These are phyloP conservation scores for Trifolium fragiferum DNA, from an alignment of 306 rosid species.

Conservation along the genomic window DNA sequence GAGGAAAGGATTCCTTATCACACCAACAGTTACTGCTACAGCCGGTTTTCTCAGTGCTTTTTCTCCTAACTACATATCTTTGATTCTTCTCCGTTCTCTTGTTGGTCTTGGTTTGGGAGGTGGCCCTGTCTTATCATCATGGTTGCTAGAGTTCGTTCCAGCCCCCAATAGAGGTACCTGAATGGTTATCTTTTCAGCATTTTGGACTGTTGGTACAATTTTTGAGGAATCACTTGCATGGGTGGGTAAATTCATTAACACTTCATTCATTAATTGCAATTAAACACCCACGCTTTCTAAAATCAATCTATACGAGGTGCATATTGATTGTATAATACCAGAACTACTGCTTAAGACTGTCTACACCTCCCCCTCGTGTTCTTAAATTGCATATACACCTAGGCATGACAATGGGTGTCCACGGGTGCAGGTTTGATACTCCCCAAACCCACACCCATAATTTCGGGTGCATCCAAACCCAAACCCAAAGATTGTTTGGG, in stretches of 20 bases:
- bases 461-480: no score
- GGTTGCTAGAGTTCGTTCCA: constrained; percentile 96
- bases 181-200: constrained; percentile 94
- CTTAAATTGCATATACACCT: no score
- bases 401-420: no score
- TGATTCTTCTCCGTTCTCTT: constrained; percentile 71
- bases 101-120: constrained; percentile 99
- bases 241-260: constrained; percentile 85
- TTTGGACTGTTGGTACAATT: constrained; percentile 95
- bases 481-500: no score
- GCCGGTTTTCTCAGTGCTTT: constrained; percentile 90
- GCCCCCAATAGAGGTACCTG: constrained; percentile 93
- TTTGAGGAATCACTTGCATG: constrained; percentile 95
- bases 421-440: no score
- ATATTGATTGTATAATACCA: no score
- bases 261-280: constrained; percentile 4
- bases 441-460: no score
- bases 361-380: no score
- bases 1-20: constrained; percentile 90
- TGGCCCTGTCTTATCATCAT: constrained; percentile 85
- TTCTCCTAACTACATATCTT: constrained; percentile 67
- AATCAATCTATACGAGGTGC: no score
- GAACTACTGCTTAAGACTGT: no score
- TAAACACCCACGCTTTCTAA: background rate
- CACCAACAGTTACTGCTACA: constrained; percentile 72